phyloP scores from a whole-genome alignment of 768 basidiomycete genomes.

The Clitopilus passeckerianus region DNA sequence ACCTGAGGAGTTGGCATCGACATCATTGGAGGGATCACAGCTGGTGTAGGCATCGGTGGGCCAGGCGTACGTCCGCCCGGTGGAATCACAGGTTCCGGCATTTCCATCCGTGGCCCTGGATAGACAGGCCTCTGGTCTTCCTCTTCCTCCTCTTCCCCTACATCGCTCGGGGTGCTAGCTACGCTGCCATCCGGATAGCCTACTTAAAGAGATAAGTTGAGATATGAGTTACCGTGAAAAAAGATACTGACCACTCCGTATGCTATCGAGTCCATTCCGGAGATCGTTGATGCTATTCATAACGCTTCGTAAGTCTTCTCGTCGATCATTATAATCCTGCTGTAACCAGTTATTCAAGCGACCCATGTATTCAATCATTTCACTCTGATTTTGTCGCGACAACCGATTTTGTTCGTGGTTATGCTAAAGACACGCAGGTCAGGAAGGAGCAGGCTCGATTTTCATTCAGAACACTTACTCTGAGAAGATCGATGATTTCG shows the following conservation, averaged over 20 bases:
- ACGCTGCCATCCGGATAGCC: neutral
- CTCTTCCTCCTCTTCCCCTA: slow-evolving; percentile 2
- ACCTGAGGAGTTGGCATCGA: slow-evolving; percentile 11
- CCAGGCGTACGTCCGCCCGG: neutral
- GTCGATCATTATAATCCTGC: slow-evolving; percentile 75
- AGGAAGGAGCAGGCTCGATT: slow-evolving; percentile 4
- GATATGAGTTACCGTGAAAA: neutral
- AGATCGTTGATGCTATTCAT: slow-evolving; percentile 54
- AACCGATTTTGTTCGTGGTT: slow-evolving; percentile 67
- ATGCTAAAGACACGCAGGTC: slow-evolving; percentile 44
- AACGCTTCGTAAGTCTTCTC: slow-evolving; percentile 37
- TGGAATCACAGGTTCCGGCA: slow-evolving; percentile 9
- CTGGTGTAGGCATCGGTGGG: neutral
- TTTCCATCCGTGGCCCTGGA: neutral
- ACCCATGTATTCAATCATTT: slow-evolving; percentile 75
- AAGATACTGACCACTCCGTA: slow-evolving; percentile 17
- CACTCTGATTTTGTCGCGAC: slow-evolving; percentile 67
- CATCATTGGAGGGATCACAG: neutral
- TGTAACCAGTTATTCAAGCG: slow-evolving; percentile 76
- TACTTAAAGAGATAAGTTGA: neutral
- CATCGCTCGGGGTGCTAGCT: slow-evolving; percentile 3
- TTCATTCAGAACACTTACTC: slow-evolving; percentile 34
- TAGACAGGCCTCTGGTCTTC: neutral
- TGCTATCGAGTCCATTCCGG: slow-evolving; percentile 31
- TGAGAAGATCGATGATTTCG: slow-evolving; percentile 62